Evolutionary conservation across 2,329 filamentous ascomycete genomes (phyloP).

Genomic region (Microdochium paspali): DNA sequence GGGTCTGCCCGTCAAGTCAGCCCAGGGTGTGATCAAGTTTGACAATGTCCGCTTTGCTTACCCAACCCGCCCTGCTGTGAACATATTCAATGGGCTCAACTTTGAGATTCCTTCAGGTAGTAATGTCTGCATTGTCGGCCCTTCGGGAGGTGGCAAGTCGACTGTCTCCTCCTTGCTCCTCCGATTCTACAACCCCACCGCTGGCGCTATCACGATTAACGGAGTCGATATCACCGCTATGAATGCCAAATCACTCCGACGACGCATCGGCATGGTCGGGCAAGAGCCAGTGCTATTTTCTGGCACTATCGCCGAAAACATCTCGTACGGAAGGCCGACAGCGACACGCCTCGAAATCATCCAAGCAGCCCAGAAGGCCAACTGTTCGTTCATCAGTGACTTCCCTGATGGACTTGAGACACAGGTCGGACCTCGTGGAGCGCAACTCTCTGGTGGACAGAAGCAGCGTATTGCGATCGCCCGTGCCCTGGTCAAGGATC

Average conservation of each 20-base stretch:
- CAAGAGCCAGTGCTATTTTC: constrained; percentile 93
- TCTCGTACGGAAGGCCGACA: constrained; percentile 77
- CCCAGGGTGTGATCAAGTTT: constrained; percentile 83
- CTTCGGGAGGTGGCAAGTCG: constrained; percentile 91
- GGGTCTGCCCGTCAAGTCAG: constrained; percentile 69
- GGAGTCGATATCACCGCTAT: constrained; percentile 74
- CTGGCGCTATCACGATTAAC: constrained; percentile 72
- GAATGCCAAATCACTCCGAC: constrained; percentile 87
- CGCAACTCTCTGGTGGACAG: constrained; percentile 90
- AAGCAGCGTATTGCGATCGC: constrained; percentile 98
- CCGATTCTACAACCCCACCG: constrained; percentile 79
- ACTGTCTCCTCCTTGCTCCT: constrained; percentile 88
- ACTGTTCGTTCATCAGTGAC: constrained; percentile 93
- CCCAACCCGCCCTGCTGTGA: constrained; percentile 83
- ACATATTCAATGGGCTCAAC: constrained; percentile 79
- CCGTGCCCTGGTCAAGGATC: constrained; percentile 85
- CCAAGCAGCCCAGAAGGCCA: constrained; percentile 79
- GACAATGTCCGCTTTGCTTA: constrained; percentile 82
- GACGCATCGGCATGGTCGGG: constrained; percentile 89
- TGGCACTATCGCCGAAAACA: constrained; percentile 78
- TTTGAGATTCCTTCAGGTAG: constrained; percentile 90
- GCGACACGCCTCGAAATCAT: constrained; percentile 76
- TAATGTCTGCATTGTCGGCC: constrained; percentile 94
- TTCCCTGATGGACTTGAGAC: constrained; percentile 95
- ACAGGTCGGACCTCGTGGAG: constrained; percentile 81